These are phyloP conservation scores for Erysimum cheiranthoides DNA, from an alignment of 345 rosid genomes.

Conservation along the genomic window DNA sequence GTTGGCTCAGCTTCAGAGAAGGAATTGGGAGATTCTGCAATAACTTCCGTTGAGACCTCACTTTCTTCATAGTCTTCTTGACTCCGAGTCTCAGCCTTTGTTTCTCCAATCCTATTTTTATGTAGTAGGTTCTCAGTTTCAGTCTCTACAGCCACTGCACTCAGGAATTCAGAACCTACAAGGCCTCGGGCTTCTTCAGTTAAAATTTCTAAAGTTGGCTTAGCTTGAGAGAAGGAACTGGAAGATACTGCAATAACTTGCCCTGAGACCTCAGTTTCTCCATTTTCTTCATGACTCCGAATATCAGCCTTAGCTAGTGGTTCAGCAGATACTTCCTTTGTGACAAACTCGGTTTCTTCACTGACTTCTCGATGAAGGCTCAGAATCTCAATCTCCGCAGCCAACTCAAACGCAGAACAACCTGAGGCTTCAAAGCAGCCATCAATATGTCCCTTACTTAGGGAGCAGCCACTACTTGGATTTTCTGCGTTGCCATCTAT, in stretches of 20 bases:
- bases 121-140: conserved; percentile 12
- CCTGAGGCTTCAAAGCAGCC: conserved; percentile 33
- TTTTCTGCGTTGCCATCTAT: conserved; percentile 16
- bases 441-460: conserved; percentile 20
- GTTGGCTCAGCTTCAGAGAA: conserved; percentile 21
- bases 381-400: conserved; percentile 26
- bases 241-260: conserved; percentile 19
- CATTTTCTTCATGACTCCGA: neutral
- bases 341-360: conserved; percentile 22
- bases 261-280: conserved; percentile 32
- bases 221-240: conserved; percentile 21
- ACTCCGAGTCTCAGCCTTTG: neutral
- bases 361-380: conserved; percentile 3
- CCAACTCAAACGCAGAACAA: conserved; percentile 27
- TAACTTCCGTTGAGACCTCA: conserved; percentile 24
- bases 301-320: neutral
- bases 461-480: conserved; percentile 12
- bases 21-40: conserved; percentile 17
- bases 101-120: conserved; percentile 15
- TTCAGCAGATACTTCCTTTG: conserved; percentile 2
- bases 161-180: conserved; percentile 10
- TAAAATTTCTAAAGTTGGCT: conserved; percentile 2
- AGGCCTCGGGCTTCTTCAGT: conserved; percentile 10
- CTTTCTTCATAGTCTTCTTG: conserved; percentile 1
- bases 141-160: conserved; percentile 18